Conservation (phyloP, 2,329 filamentous ascomycete genomes). For the Claviceps humidiphila region DNA sequence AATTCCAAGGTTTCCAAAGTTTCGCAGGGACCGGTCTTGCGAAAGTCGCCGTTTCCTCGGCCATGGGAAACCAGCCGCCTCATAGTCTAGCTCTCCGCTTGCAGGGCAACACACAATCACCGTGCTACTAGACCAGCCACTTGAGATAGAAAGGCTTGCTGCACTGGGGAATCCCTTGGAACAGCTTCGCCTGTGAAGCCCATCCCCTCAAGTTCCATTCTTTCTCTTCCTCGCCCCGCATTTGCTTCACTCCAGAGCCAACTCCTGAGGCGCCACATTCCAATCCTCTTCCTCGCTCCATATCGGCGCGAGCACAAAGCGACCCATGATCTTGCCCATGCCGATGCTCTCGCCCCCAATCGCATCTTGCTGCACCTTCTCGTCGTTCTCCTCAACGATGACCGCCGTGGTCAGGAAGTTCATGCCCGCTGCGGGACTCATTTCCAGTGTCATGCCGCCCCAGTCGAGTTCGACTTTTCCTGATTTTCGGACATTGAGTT, state of each 20-base stretch:
- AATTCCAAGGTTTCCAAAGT: too few relatives aligned
- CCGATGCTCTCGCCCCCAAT: slow-evolving; percentile 39
- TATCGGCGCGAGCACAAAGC: slow-evolving; percentile 45
- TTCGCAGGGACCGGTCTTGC: too few relatives aligned
- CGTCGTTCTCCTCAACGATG: slow-evolving; percentile 44
- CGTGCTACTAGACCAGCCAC: too few relatives aligned
- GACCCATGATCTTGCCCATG: slow-evolving; percentile 51
- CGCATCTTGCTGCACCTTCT: slow-evolving; percentile 31
- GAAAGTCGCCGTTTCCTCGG: too few relatives aligned
- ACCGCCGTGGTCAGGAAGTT: slow-evolving; percentile 46
- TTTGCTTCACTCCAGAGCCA: slow-evolving; percentile 8
- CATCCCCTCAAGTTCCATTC: too few relatives aligned
- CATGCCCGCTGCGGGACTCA: slow-evolving; percentile 37
- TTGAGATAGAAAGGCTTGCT: too few relatives aligned
- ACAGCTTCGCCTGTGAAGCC: too few relatives aligned
- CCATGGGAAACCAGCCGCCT: too few relatives aligned
- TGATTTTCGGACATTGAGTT: slow-evolving; percentile 46
- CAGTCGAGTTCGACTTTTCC: slow-evolving; percentile 50
- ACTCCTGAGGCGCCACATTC: slow-evolving; percentile 27
- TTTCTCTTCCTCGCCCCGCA: too few relatives aligned
- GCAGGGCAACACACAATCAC: too few relatives aligned
- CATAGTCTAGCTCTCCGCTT: too few relatives aligned
- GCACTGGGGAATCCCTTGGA: too few relatives aligned
- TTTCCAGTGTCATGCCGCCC: slow-evolving; percentile 43
- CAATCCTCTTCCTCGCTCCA: slow-evolving; percentile 47